These are phyloP conservation scores for Adenanthera pavonina DNA, from an alignment of 306 rosid genomes.

Conservation along the genomic window DNA sequence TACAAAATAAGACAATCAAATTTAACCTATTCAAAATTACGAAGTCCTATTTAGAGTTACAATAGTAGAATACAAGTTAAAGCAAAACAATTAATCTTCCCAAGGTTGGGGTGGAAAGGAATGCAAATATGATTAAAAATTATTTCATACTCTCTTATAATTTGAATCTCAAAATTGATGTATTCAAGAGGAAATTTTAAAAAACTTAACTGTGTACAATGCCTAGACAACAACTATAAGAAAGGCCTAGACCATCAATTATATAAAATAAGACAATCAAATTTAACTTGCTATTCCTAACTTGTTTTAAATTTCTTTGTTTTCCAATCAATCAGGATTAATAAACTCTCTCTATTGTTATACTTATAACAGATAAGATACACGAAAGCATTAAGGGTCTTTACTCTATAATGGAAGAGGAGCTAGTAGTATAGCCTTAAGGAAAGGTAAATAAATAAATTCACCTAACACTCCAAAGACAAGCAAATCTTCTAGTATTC, in stretches of 20 bases:
- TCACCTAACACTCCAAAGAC: background rate
- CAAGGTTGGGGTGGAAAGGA: background rate
- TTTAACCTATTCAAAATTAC: too few relatives aligned
- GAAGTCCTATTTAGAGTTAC: too few relatives aligned
- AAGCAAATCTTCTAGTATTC: background rate
- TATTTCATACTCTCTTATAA: constrained; percentile 11
- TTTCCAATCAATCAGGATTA: constrained; percentile 10
- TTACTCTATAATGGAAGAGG: background rate
- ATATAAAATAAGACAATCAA: constrained; percentile 29
- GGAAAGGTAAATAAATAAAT: background rate
- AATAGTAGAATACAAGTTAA: background rate
- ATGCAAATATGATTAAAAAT: background rate
- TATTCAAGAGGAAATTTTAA: constrained; percentile 1
- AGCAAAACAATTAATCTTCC: background rate
- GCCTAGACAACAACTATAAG: constrained; percentile 17
- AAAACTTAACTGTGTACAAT: background rate
- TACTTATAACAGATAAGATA: background rate
- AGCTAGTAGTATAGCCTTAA: constrained; percentile 22
- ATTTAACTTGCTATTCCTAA: constrained; percentile 15
- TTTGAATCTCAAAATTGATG: constrained; percentile 23
- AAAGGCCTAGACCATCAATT: constrained; percentile 20
- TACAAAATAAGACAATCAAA: too few relatives aligned
- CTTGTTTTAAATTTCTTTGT: constrained; percentile 20
- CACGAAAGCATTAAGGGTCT: background rate
- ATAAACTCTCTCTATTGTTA: constrained; percentile 10